Evolutionary conservation across 768 basidiomycete genomes (phyloP).

Genomic region (Rickenella mellea): DNA sequence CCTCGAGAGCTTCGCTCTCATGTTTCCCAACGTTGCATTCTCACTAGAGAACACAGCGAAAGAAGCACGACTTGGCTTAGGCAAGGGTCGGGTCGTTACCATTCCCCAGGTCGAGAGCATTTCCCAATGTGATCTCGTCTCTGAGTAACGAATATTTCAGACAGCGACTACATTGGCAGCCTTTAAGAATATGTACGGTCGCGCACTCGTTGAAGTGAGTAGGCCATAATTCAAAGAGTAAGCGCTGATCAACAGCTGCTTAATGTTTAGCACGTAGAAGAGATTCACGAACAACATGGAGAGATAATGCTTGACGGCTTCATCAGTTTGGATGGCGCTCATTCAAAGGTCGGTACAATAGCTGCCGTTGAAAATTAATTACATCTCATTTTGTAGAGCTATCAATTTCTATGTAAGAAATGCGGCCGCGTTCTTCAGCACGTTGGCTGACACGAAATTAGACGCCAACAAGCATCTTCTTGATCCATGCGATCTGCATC

Average conservation of each 20-base stretch:
- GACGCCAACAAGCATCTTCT: conserved; percentile 77
- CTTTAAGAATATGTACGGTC: conserved; percentile 71
- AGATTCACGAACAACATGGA: conserved; percentile 40
- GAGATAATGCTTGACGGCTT: conserved; percentile 66
- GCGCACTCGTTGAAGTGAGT: conserved; percentile 58
- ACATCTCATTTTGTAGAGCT: conserved; percentile 36
- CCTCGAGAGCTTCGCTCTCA: conserved; percentile 62
- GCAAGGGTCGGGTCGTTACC: conserved; percentile 39
- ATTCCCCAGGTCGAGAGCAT: conserved; percentile 52
- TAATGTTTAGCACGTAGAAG: conserved; percentile 52
- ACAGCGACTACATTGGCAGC: conserved; percentile 51
- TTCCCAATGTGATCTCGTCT: not conserved
- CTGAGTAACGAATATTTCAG: conserved; percentile 26
- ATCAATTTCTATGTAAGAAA: conserved; percentile 78
- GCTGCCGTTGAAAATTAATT: conserved; percentile 7
- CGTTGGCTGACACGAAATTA: conserved; percentile 19
- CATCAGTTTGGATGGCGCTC: conserved; percentile 67
- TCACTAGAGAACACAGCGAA: conserved; percentile 48
- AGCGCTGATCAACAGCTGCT: not conserved
- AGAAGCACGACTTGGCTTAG: conserved; percentile 22
- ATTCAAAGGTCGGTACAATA: conserved; percentile 49
- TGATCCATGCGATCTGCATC: conserved; percentile 55
- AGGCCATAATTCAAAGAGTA: not conserved
- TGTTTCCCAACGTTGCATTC: conserved; percentile 65
- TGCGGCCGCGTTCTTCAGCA: conserved; percentile 1